Conservation (phyloP, 345 rosid genomes). For the Syzygium aromaticum region DNA sequence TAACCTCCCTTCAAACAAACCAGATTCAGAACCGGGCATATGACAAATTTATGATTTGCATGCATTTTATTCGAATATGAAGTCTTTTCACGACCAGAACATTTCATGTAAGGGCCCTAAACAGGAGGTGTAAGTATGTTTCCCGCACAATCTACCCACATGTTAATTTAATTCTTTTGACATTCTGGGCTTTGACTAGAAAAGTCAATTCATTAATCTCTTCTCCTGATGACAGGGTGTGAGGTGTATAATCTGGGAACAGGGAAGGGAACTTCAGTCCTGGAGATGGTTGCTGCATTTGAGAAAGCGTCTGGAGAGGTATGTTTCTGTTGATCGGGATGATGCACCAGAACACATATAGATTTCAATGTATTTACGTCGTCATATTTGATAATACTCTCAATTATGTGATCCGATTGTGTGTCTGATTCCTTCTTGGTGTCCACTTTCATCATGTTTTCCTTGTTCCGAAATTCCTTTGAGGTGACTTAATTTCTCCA, state of each 20-base stretch:
- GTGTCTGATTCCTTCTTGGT: background rate
- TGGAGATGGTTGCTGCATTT: slow-evolving; percentile 91
- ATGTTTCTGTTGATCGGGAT: background rate
- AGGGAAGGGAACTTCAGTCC: slow-evolving; percentile 92
- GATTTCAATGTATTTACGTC: background rate
- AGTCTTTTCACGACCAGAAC: background rate
- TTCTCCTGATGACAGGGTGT: slow-evolving; percentile 34
- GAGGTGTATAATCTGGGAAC: slow-evolving; percentile 96
- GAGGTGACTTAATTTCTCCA: background rate
- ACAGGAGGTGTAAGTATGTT: background rate
- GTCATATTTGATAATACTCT: background rate
- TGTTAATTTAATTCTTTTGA: background rate
- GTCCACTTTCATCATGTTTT: background rate
- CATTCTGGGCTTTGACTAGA: background rate
- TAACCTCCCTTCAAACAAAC: background rate
- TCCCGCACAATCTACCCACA: background rate
- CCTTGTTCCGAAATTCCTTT: background rate
- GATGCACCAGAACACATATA: background rate
- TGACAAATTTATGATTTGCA: background rate
- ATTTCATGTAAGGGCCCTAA: background rate
- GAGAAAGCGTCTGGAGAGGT: slow-evolving; percentile 97
- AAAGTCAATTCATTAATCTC: background rate
- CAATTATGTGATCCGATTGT: background rate
- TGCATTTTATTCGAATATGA: background rate
- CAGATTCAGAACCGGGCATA: background rate